Percentiles rank a stretch among this genome's conserved stretches.
Evolutionary conservation across 2,329 filamentous ascomycete species (phyloP).

Genomic region (Diaporthe eres): DNA sequence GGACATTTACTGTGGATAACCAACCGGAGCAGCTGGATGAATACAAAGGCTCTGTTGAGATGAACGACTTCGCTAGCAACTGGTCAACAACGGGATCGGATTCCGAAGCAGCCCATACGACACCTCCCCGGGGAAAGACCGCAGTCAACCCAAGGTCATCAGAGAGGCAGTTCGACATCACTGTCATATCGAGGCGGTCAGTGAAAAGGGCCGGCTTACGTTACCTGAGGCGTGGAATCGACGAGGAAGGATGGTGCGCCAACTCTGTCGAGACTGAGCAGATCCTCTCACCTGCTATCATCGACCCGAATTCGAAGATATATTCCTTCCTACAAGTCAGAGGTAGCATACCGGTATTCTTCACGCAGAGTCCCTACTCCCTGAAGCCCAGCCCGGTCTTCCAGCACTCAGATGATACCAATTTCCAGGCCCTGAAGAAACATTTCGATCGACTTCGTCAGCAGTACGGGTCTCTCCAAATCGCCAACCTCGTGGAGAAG

Average conservation of each 20-base stretch:
- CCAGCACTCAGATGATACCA: slow-evolving; percentile 84
- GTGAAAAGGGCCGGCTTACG: slow-evolving; percentile 88
- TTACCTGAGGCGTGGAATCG: slow-evolving; percentile 90
- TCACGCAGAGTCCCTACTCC: slow-evolving; percentile 94
- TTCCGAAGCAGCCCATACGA: slow-evolving; percentile 37
- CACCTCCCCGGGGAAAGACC: slow-evolving; percentile 46
- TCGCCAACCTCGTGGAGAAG: slow-evolving; percentile 90
- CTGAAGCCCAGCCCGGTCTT: slow-evolving; percentile 88
- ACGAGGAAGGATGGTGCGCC: slow-evolving; percentile 89
- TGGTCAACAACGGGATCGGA: slow-evolving; percentile 38
- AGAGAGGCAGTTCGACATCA: slow-evolving; percentile 80
- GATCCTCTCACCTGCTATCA: slow-evolving; percentile 81
- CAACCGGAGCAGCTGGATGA: slow-evolving; percentile 69
- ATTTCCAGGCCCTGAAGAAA: slow-evolving; percentile 81
- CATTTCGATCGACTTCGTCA: slow-evolving; percentile 81
- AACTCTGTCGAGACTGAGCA: slow-evolving; percentile 97
- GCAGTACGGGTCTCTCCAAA: slow-evolving; percentile 83
- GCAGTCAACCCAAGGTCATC: slow-evolving; percentile 56
- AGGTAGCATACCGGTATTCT: slow-evolving; percentile 94
- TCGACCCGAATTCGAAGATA: slow-evolving; percentile 72
- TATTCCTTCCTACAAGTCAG: slow-evolving; percentile 91
- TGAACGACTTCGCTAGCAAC: slow-evolving; percentile 49
- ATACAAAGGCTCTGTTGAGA: slow-evolving; percentile 59
- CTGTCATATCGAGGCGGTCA: slow-evolving; percentile 90
- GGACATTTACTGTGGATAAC: slow-evolving; percentile 80